Evolutionary conservation across 495 filamentous ascomycete genomes (phyloP), one percentile per base, ranked within the genome.

Genomic region (Cercophora sp.): DNA sequence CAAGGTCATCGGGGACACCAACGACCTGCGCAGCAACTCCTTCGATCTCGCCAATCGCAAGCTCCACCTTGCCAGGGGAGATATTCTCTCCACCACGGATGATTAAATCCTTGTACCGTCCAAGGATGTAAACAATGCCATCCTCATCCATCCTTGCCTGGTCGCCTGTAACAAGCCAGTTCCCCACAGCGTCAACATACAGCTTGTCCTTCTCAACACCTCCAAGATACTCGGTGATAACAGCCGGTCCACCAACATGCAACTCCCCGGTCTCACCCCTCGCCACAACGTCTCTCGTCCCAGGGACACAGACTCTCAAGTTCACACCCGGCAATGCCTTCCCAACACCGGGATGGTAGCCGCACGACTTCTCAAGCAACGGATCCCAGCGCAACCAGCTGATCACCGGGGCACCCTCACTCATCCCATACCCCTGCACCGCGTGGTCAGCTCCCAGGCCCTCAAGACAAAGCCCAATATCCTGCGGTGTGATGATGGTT

Each of bases 81-180:
- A 79, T 67, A 41, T 78, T 79, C 48, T 77, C 69, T 6, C 74
- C 74, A n/a, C 65, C 76, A 2, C 76, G 67, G 26, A 78, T 73
- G 49, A 79, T 75, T 27, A 72, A 56, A 46, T 78, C 76, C 50
- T 78, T 79, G 58, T 74, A 72, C 26, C 75, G 56, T 4, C 77
- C 74, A 36, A 70, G 40, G 13, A 79, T 61, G 11, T 62, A 63
- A 2, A 77, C 42, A 8, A 53, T 63, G 11, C 64, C 68, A 24
- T 69, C 59, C 1, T 57, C 48, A 35, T 65, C 63, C 45, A 78
- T 72, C 24, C 67, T 46, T 1, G 70, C 76, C 58, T 73, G 67
- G 51, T 79, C 76, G 8, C 75, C 75, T 29, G 72, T 71, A 10
- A 48, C 45, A 22, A 75, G 58, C 76, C 76, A 78, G 11, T 37